Evolutionary conservation across 2,329 filamentous ascomycete species (phyloP).

Genomic region (Calonectria pauciramosa): DNA sequence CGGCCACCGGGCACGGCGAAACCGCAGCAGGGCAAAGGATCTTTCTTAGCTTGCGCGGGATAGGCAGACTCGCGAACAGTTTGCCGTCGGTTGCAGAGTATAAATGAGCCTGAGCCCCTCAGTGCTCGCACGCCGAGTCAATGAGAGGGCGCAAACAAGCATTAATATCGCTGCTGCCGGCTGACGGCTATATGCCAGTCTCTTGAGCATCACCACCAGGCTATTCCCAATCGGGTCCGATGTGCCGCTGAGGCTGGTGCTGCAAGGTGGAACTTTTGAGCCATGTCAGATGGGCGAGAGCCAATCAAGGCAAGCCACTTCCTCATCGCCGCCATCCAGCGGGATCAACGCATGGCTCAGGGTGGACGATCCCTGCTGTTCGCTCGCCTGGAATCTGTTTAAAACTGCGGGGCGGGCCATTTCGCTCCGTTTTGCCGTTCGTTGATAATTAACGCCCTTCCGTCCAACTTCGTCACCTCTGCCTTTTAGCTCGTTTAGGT

Average conservation of each 20-base stretch:
- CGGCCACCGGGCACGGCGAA: not conserved
- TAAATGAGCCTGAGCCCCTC: not conserved
- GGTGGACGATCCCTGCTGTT: slow-evolving; percentile 11
- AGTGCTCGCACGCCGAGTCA: not conserved
- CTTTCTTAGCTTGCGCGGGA: not conserved
- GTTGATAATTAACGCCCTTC: not conserved
- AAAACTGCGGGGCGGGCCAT: slow-evolving; percentile 23
- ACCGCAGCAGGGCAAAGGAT: not conserved
- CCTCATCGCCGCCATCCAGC: not conserved
- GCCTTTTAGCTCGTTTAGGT: slow-evolving; percentile 37
- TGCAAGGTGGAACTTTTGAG: slow-evolving; percentile 12
- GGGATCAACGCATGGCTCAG: slow-evolving; percentile 4
- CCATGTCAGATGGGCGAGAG: not conserved
- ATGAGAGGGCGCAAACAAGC: not conserved
- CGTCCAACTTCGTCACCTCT: slow-evolving; percentile 10
- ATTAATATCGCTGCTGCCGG: not conserved
- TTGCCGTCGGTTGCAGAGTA: not conserved
- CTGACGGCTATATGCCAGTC: not conserved
- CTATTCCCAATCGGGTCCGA: slow-evolving; percentile 34
- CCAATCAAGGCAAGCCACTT: not conserved
- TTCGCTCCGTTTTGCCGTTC: slow-evolving; percentile 12
- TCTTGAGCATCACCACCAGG: not conserved
- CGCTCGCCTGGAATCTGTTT: not conserved
- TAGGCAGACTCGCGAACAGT: not conserved
- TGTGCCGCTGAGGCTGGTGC: slow-evolving; percentile 23